Evolutionary conservation across 805 yeast species (phyloP), one percentile per base, ranked within the genome.

Genomic region (Debaryomyces prosopidis): DNA sequence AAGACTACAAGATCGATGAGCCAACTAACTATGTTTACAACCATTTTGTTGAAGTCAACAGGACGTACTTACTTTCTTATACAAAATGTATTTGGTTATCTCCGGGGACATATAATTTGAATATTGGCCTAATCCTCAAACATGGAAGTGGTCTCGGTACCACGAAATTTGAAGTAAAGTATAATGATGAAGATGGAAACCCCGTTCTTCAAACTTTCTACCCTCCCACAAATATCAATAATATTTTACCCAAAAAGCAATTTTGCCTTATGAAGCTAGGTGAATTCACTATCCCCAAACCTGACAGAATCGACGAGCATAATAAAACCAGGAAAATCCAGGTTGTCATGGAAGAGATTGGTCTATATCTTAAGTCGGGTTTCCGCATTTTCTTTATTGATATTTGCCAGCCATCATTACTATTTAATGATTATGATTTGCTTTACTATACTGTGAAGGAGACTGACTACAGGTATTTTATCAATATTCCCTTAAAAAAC

Each of bases 71-170:
- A 23, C 64, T 78, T 14, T 75, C 78, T 15, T 77, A 74, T 48
- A 52, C 63, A 11, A 79, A 78, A 48, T 57, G 64, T 1, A 55
- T 79, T 5, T 71, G 77, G 69, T 55, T 80, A 16, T 60, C 79
- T 1, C 76, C 79, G 0, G 84, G 81, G 3, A 55, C 58, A 11
- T 80, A 80, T 55, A 79, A 79, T 49, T 56, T 79, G 23, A 72
- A 79, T 36, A 71, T 79, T 41, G 84, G 81, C 0, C 55, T 80
- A 19, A 76, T 79, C 5, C 63, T 80, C n/a, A 76, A 77, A 42
- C 74, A 76, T 47, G 80, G 79, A 1, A 65, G 69, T 42, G 87
- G 87, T 0, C 59, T 82, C 20, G 85, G 85, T 2, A 80, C 85
- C 12, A 78, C 82, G 14, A 73, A 74, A 51, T 81, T 82, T 51